Evolutionary conservation across 1,284 basidiomycete genomes (phyloP), one percentile per base, ranked within the genome.

Genomic region (Leccinum ponderosum): DNA sequence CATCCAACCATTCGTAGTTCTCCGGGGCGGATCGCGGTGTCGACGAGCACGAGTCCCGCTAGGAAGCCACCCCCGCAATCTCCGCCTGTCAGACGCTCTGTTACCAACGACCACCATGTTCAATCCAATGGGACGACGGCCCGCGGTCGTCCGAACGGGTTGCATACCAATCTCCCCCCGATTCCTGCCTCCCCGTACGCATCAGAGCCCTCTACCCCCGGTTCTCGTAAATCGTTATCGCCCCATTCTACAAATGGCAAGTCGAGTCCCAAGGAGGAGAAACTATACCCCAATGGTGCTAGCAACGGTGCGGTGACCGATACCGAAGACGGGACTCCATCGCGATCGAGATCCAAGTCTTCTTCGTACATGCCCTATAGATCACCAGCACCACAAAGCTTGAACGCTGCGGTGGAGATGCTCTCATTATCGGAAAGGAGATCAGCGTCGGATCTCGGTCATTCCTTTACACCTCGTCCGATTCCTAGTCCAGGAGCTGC

Each of bases 361-460:
- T 80, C 81, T 11, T 76, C 82, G 20, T 82, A 83, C 64, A 72
- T 83, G 44, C 75, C 81, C 12, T 74, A 79, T 69, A 75, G 75
- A 62, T 75, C 81, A 27, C 78, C 79, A 56, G 77, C 74, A 51
- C 83, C 83, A 3, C 85, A 86, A 68, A 86, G 84, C 63, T 73
- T 87, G 57, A 81, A 78, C 63, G 85, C 84, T 58, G 85, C 82
- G 17, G 70, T 85, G 25, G 83, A 87, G 68, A 78, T 83, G 71
- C 70, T 87, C 6, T 78, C 84, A 4, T 76, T 78, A 50, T 81
- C 83, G 12, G 83, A 85, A 55, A 80, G 57, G 54, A 71, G 65
- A 57, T 67, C 73, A 25, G 47, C 64, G 0, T 77, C 76, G 4
- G 79, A 77, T 56, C 70, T 71, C 59, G 75, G 73, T 55, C 73